Conservation (phyloP, 1,284 basidiomycete genomes). For the Ceratobasidium sp. region DNA sequence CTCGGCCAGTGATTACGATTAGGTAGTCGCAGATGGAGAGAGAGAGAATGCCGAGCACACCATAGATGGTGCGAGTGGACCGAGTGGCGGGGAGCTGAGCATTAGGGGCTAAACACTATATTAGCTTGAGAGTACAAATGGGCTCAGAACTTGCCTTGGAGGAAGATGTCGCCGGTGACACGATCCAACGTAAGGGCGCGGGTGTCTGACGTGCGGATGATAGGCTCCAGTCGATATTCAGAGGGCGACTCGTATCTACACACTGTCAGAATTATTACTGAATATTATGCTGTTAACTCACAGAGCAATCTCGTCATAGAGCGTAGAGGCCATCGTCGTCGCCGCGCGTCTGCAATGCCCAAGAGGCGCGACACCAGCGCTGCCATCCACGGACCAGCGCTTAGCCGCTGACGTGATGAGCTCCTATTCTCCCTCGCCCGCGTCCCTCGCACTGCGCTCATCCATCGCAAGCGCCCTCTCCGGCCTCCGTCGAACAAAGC, state of each 20-base stretch:
- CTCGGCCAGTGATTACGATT: conserved; percentile 85
- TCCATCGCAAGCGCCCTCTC: conserved; percentile 50
- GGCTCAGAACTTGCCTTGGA: conserved; percentile 61
- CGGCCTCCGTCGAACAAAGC: conserved; percentile 62
- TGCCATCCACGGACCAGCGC: conserved; percentile 14
- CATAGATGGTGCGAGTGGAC: conserved; percentile 60
- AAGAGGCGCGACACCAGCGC: conserved; percentile 3
- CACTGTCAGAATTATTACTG: neutral
- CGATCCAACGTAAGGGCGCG: conserved; percentile 66
- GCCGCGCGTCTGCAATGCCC: conserved; percentile 5
- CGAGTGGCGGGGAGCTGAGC: conserved; percentile 10
- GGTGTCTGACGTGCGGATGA: conserved; percentile 12
- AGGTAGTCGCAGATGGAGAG: conserved; percentile 92
- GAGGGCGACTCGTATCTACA: conserved; percentile 5
- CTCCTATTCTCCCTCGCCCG: conserved; percentile 9
- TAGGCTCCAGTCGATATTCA: conserved; percentile 23
- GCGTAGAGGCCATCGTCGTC: neutral
- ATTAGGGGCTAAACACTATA: conserved; percentile 19
- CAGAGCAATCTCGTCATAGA: conserved; percentile 20
- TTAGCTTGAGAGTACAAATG: conserved; percentile 6
- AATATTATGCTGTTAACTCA: conserved; percentile 2
- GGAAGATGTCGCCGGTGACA: conserved; percentile 70
- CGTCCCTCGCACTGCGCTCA: conserved; percentile 11
- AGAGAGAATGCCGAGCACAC: conserved; percentile 85
- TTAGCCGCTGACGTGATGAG: conserved; percentile 29